These are phyloP conservation scores for Lachancea nothofagi DNA, from an alignment of 805 yeast species.

Conservation along the genomic window DNA sequence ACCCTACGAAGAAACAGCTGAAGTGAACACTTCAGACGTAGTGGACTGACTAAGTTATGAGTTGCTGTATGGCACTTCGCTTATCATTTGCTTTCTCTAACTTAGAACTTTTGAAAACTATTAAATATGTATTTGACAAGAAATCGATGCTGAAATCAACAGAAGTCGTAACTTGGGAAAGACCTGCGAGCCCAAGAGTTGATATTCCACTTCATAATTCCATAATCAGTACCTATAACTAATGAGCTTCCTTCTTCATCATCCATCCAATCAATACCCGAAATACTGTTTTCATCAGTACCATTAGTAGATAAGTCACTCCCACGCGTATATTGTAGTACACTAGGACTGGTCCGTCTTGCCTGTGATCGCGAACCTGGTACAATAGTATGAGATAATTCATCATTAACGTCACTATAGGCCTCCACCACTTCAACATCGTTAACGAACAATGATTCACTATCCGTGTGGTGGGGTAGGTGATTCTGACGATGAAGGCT, in stretches of 20 bases:
- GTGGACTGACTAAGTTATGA: constrained; percentile 31
- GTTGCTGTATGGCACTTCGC: neutral
- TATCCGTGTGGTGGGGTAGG: neutral
- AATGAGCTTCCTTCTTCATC: constrained; percentile 47
- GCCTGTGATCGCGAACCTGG: constrained; percentile 1
- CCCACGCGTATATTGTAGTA: constrained; percentile 1
- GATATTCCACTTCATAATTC: constrained; percentile 64
- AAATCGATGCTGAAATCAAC: constrained; percentile 13
- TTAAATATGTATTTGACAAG: neutral
- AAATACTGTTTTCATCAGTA: constrained; percentile 43
- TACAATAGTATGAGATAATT: neutral
- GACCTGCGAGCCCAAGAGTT: constrained; percentile 60
- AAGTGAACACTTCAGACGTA: constrained; percentile 33
- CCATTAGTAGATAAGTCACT: constrained; percentile 11
- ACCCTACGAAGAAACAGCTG: constrained; percentile 9
- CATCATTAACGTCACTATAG: constrained; percentile 13
- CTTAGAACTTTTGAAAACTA: neutral
- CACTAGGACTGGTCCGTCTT: neutral
- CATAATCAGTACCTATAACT: constrained; percentile 60
- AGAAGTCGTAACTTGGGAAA: constrained; percentile 49
- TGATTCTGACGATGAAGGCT: neutral
- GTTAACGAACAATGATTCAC: neutral
- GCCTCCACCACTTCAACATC: constrained; percentile 12
- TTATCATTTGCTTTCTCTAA: neutral
- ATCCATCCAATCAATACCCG: constrained; percentile 57